Evolutionary conservation across 352 stramenopile species (phyloP), one percentile per base, ranked within the genome.

Genomic region (Plasmopara viticola): DNA sequence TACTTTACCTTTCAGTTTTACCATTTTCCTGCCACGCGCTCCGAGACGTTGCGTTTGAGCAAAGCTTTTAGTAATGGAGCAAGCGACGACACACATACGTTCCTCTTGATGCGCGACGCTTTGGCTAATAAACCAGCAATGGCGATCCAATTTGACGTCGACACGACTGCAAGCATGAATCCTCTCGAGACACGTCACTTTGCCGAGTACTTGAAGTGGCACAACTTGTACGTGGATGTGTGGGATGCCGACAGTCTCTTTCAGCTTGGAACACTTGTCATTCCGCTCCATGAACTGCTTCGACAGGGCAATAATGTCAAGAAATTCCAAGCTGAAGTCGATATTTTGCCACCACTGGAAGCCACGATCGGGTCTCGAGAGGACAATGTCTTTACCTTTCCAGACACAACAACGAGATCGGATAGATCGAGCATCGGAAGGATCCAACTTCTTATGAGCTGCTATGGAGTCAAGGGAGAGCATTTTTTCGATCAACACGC

Each of bases 1-100:
- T 96, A 95, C 53, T 96, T 96, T 48, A 95, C 81, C 25, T 97
- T 94, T 58, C 89, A 97, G 64, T 97, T 97, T 54, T 98, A 96
- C 61, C 88, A 70, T 7, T 95, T 88, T 30, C 31, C 71, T 17
- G 86, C 91, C 3, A 97, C 88, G 10, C 65, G 87, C 29, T 97
- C 91, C 1, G 91, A 98, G 60, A 68, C 67, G 1, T 44, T 91
- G 9, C 62, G 78, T 5, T 65, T 92, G 1, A 86, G 75, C 34
- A 76, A 84, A 29, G 68, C 72, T 0, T 82, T 81, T 13, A 62
- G 68, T 15, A 74, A 66, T 52, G 53, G 63, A 42, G 34, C 64
- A 17, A 30, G 31, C 12, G 53, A 48, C 5, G 52, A 64, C 17
- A 65, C 58, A 5, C 70, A 74, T 13, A 88, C 73, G 6, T 75